Percentiles rank a stretch among this genome's conserved stretches.
Conservation (phyloP, 495 filamentous ascomycete genomes). For the Pyrenula aspistea region DNA sequence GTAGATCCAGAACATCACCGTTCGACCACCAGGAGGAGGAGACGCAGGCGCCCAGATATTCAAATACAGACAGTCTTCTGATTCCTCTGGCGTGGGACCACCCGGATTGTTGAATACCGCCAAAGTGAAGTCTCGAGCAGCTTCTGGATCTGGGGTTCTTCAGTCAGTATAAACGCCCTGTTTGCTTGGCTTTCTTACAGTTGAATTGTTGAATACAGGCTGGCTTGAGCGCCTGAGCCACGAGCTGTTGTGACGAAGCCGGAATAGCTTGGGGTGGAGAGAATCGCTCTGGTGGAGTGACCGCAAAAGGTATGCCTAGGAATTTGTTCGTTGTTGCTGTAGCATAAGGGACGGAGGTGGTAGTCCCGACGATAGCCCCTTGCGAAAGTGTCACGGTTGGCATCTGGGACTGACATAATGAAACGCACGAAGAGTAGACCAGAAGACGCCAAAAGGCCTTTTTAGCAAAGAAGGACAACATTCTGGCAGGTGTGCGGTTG, state of each 20-base stretch:
- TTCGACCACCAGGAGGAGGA: constrained; percentile 10
- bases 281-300: constrained; percentile 11
- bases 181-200: not conserved
- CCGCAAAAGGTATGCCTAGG: constrained; percentile 19
- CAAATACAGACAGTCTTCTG: constrained; percentile 25
- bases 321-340: constrained; percentile 15
- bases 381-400: constrained; percentile 13
- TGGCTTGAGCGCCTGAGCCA: not conserved
- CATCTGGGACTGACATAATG: not conserved
- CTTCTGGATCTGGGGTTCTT: not conserved
- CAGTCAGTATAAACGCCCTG: not conserved
- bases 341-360: constrained; percentile 11
- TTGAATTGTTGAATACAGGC: not conserved
- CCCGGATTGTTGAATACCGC: not conserved
- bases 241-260: not conserved
- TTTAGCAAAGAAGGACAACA: not conserved
- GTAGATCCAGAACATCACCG: constrained; percentile 21
- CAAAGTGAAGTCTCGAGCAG: not conserved
- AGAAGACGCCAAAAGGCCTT: not conserved
- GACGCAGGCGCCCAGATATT: constrained; percentile 24
- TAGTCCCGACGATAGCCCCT: constrained; percentile 16
- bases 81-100: not conserved
- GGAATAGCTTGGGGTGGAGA: not conserved
- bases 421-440: not conserved
- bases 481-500: no score